Evolutionary conservation across 2,329 filamentous ascomycete genomes (phyloP).

Genomic region (Cucurbitaria berberidis): DNA sequence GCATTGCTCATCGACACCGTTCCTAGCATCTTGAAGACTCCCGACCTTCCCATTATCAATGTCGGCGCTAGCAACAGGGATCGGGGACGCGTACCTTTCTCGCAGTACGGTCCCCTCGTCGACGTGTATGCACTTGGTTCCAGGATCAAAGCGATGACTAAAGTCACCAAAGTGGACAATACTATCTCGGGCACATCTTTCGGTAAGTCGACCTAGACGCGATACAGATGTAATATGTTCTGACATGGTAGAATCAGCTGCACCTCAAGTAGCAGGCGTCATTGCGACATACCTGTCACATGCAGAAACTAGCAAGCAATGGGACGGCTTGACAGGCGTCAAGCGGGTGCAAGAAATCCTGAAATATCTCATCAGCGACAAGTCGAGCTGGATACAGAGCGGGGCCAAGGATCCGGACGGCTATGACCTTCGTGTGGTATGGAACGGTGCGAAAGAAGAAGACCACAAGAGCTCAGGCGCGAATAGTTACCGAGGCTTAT

Average conservation of each 20-base stretch:
- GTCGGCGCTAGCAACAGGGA: not conserved
- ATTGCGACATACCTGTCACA: conserved; percentile 1
- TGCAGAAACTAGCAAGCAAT: not conserved
- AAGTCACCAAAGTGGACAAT: not conserved
- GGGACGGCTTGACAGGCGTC: not conserved
- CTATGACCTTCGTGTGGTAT: not conserved
- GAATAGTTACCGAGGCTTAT: not conserved
- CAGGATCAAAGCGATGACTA: not conserved
- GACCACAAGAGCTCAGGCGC: conserved; percentile 1
- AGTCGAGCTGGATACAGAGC: not conserved
- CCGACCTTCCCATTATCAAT: not conserved
- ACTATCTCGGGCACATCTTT: not conserved
- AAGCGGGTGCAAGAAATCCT: not conserved
- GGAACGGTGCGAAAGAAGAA: conserved; percentile 1
- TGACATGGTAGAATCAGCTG: not conserved
- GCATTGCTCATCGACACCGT: not conserved
- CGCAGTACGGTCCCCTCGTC: not conserved
- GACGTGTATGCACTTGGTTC: not conserved
- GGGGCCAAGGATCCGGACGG: not conserved
- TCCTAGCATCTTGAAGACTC: not conserved
- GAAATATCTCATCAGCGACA: not conserved
- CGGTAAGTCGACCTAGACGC: not conserved
- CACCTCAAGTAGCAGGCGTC: not conserved
- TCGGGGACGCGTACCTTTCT: not conserved
- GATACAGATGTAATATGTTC: not conserved